Conservation (phyloP, 2,329 filamentous ascomycete species). For the Elsinoe perseae region DNA sequence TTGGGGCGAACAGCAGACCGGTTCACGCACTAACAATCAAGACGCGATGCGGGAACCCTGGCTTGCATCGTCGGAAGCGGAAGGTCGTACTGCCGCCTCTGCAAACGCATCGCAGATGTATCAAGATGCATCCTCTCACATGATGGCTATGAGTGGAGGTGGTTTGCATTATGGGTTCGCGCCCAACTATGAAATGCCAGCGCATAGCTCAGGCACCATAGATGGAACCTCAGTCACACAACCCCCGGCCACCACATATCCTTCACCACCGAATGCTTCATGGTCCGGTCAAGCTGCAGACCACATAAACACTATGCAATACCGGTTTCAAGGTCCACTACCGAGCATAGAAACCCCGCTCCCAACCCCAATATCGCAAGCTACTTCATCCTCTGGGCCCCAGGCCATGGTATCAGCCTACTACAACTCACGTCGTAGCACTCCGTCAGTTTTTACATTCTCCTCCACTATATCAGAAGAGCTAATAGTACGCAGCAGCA, state of each 20-base stretch:
- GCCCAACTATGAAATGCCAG: constrained; percentile 4
- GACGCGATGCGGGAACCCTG: background rate
- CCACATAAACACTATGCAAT: background rate
- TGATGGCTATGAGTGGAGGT: background rate
- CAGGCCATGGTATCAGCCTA: background rate
- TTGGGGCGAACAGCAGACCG: background rate
- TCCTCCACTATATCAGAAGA: background rate
- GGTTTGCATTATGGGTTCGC: background rate
- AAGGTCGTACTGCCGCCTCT: background rate
- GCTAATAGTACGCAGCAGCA: background rate
- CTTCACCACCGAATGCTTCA: background rate
- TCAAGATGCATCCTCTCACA: background rate
- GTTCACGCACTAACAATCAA: background rate
- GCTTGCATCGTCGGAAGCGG: background rate
- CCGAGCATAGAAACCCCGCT: background rate
- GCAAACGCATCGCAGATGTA: background rate
- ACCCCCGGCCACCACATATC: background rate
- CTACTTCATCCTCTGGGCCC: background rate
- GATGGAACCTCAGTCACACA: background rate
- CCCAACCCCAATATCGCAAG: background rate
- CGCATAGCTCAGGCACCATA: background rate
- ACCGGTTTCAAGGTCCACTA: background rate
- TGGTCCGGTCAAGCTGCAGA: constrained; percentile 1
- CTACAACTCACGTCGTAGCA: background rate
- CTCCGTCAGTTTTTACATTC: background rate